Base-by-base conservation (phyloP, 2,329 filamentous ascomycete species). In the Penicillium polonicum region DNA sequence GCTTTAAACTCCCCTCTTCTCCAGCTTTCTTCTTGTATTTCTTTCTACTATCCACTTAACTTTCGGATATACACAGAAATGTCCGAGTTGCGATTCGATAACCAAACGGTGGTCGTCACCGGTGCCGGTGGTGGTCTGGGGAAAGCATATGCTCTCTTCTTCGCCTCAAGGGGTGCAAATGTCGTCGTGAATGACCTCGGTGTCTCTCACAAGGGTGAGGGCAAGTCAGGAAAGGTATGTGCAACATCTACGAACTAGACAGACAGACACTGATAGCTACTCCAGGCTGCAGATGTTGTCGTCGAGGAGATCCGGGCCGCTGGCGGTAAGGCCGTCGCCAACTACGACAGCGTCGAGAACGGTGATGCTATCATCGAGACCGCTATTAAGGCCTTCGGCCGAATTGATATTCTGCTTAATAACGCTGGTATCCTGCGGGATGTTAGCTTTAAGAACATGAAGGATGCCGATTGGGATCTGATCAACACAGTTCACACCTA, bases 371-470 rank as follows among this genome's bases (percentile, higher is more conserved):
- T 99, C 76, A 95, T 99, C 79, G 93, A 80, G 23, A 80, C 79
- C 17, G 79, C 79, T 35, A 78, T 81, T 62, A 76, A 79, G 68
- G 72, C 70, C 61, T 81, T 80, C 56, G 79, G 79, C 67, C 90
- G 93, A 70, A 85, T 99, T 77, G 93, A 99, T 76, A 82, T 99
- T 64, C 87, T 99, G 69, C 88, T 99, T 79, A 99, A 99, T 84
- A 99, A 97, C 74, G 94, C 94, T 60, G 93, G 94, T 72, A 97
- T 97, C 72, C 83, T 96, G 60, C 89, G 93, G 60, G 92, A 97
- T 79, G 77, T 97, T 73, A 93, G 90, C 83, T 97, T 99, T 82
- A 96, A 96, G 85, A 97, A 97, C 80, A 95, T 97, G 85, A 94
- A 89, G 76, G 94, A 99, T 76, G 79, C 89, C 73, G 94, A 99